Evolutionary conservation across 257 asterid species (phyloP), one percentile per base, ranked within the genome.

Genomic region (Agastache rugosa): DNA sequence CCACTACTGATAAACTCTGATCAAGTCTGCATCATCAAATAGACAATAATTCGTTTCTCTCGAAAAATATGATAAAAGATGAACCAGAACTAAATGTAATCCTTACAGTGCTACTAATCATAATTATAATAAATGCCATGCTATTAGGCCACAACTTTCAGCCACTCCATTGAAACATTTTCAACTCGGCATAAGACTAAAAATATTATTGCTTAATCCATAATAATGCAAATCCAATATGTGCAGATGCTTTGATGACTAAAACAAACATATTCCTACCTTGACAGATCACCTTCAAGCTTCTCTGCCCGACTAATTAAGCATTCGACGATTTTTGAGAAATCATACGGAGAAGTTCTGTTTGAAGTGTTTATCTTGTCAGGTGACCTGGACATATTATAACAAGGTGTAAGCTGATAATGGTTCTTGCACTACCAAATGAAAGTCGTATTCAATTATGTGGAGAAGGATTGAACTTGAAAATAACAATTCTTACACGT

Each of bases 21-120:
- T 87, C 92, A 90, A 90, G 75, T 80, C 97, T 92, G 90, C 88
- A 83, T 47, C 74, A 81, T 50, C 80, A 84, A 69, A 64, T 47
- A 56, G 55, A 76, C 39, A 69, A 19, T 31, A 41, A 73, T 78
- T 69, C 6, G 1, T 37, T 53, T 9, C 27, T 9, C 17, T 66
- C 25, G 5, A 3, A 14, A 14, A 9, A 44, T 15, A 34, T 35
- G 44, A 50, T 39, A 55, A 62, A 75, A n/a, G 39, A 58, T 19
- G 25, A 50, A 61, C 5, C 11, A 17, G 2, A 31, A 14, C 85
- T 58, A 51, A 22, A 69, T 69, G 10, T 29, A 19, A 23, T 53
- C 53, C 53, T 47, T 14, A 0, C 7, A 47, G 53, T 47, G 5
- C 19, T 15, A 15, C 19, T 48, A 19, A 39, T 39, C 44, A 39